Base-by-base conservation (phyloP, 2,329 filamentous ascomycete genomes). In the Ascochyta rabiei region DNA sequence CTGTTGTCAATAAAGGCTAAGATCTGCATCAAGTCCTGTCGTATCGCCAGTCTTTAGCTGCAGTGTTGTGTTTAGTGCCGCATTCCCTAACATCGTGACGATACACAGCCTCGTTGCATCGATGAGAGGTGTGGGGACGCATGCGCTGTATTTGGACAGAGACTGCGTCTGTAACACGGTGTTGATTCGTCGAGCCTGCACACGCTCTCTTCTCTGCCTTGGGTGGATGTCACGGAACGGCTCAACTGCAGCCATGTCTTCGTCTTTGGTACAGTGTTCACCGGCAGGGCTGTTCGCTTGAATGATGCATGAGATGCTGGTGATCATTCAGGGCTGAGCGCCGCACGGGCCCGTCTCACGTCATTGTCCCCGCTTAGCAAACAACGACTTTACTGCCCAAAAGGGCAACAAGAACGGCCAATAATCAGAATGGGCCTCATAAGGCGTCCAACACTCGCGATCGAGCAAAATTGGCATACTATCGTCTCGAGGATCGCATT, bases 321-420 rank as follows among this genome's bases (percentile, higher is more conserved):
- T 16, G 21, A 15, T 15, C 4, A 13, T 39, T 24, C 2, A 24
- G 6, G 40, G 43, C 38, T 37, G 43, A 43, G 28, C 15, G 9
- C 26, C 33, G 38, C 44, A 39, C 38, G 19, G 44, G 10, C 45
- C 18, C 15, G 6, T 54, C 45, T 45, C 21, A 45, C 51, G 45
- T 54, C 45, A 54, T 48, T 16, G 45, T 21, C 23, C 5, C 15
- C 16, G 49, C 42, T 39, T 23, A 7, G 15, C 38, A 24, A n/a
- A 24, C 18, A n/a, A 23, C 35, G 13, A 12, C 19, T 13, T 13
- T 13, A 48, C 24, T 40, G n/a, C 51, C 51, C 24, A 48, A 53
- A 53, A 33, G 26, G 23, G 44, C 26, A 43, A 34, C 16, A 44
- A 44, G 15, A 21, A 35, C n/a, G 45, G 46, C 52, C 52, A 49